These are phyloP conservation scores for Clarireedia paspali DNA, from an alignment of 2,329 filamentous ascomycete species.

Conservation along the genomic window DNA sequence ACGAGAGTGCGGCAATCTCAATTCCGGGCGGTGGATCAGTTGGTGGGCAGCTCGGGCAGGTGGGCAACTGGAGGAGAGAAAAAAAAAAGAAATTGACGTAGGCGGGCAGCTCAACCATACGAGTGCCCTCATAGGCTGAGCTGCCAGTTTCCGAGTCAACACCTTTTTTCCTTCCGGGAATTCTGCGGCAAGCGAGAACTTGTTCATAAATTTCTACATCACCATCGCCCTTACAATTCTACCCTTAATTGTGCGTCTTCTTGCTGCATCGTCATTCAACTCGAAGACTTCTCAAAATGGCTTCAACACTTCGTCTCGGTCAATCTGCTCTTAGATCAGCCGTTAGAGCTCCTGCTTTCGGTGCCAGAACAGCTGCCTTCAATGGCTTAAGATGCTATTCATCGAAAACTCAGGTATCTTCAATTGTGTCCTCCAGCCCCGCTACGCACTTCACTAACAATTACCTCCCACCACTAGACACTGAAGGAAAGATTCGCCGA, in stretches of 20 bases:
- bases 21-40: not conserved
- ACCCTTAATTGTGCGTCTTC: conserved; percentile 20
- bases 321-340: conserved; percentile 75
- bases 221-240: conserved; percentile 25
- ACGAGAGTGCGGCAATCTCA: not conserved
- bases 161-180: conserved; percentile 5
- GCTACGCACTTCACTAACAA: conserved; percentile 15
- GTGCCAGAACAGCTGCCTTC: conserved; percentile 64
- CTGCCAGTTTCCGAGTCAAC: not conserved
- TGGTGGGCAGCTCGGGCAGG: not conserved
- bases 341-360: conserved; percentile 58
- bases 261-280: not conserved
- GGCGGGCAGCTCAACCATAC: not conserved
- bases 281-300: conserved; percentile 50
- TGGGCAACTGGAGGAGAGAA: not conserved
- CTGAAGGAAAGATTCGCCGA: conserved; percentile 98
- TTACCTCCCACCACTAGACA: conserved; percentile 48
- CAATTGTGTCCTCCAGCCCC: conserved; percentile 18
- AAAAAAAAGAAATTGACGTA: not conserved
- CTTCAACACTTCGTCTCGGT: conserved; percentile 73
- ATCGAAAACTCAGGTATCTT: conserved; percentile 75
- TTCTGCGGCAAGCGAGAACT: not conserved
- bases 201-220: conserved; percentile 25
- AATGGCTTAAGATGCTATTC: conserved; percentile 87
- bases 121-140: not conserved